Conservation (phyloP, 768 basidiomycete species). For the Heimioporus sp. region DNA sequence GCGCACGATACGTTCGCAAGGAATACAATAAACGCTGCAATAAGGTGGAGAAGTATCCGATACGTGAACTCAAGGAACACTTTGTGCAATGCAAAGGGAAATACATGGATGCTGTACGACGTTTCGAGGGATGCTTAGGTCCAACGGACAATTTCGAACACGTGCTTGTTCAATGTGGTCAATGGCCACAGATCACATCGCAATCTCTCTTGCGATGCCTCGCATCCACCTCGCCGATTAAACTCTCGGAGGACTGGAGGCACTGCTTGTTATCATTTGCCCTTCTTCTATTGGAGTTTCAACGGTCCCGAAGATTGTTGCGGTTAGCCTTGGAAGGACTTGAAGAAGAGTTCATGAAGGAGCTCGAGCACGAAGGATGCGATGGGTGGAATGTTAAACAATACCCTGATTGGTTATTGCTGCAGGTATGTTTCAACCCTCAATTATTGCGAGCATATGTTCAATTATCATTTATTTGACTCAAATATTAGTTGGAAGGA, state of each 20-base stretch:
- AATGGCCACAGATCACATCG: not conserved
- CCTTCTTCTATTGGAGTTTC: not conserved
- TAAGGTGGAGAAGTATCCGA: not conserved
- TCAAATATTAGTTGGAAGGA: not conserved
- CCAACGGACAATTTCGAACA: not conserved
- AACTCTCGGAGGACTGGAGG: not conserved
- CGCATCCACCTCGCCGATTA: not conserved
- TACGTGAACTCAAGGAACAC: not conserved
- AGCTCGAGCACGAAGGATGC: conserved; percentile 18
- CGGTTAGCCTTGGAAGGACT: not conserved
- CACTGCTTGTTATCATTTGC: not conserved
- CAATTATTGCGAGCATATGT: not conserved
- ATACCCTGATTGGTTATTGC: conserved; percentile 41
- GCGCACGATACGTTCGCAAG: too few species aligned
- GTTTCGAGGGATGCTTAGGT: not conserved
- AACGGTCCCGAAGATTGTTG: conserved; percentile 35
- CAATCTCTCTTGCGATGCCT: not conserved
- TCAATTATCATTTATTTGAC: not conserved
- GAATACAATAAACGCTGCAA: too few species aligned
- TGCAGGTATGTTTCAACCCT: conserved; percentile 31
- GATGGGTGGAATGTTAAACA: conserved; percentile 16
- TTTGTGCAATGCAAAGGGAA: not conserved
- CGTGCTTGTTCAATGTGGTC: not conserved
- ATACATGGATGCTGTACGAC: not conserved
- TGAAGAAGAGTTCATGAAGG: conserved; percentile 24